Percentiles rank a stretch among this genome's conserved stretches.
Evolutionary conservation across 2,329 filamentous ascomycete species (phyloP).

Genomic region (Claviceps arundinis): DNA sequence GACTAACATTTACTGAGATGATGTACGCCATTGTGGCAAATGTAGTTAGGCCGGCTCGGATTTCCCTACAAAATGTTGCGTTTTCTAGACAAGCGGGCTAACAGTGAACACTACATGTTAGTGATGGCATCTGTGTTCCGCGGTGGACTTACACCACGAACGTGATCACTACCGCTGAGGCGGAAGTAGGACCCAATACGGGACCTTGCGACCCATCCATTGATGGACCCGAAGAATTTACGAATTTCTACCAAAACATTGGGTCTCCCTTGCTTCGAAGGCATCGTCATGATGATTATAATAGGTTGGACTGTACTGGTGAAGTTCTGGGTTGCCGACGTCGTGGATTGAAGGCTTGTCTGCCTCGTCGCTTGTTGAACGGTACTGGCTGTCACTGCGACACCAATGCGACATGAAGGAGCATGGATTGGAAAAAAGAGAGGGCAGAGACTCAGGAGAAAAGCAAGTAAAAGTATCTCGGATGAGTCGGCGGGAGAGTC

Average conservation of each 20-base stretch:
- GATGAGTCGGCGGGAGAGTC: not conserved
- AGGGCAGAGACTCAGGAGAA: not conserved
- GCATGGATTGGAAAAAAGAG: not conserved
- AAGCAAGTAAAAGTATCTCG: not conserved
- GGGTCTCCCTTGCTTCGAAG: constrained; percentile 2
- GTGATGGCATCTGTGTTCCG: not conserved
- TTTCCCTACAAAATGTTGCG: constrained; percentile 61
- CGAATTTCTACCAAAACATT: constrained; percentile 27
- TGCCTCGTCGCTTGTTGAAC: not conserved
- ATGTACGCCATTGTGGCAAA: constrained; percentile 79
- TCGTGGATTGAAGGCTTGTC: not conserved
- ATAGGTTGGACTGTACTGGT: no score
- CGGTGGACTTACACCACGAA: not conserved
- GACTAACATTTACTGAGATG: constrained; percentile 54
- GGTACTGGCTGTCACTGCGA: not conserved
- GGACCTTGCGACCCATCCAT: constrained; percentile 4
- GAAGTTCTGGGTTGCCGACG: not conserved
- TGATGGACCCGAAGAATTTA: constrained; percentile 36
- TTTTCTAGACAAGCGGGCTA: constrained; percentile 55
- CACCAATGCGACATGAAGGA: not conserved
- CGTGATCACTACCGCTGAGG: constrained; percentile 4
- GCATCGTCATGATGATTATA: not conserved
- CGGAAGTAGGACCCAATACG: constrained; percentile 4
- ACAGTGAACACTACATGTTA: not conserved
- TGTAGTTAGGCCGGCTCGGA: constrained; percentile 69